These are phyloP conservation scores for Nemania sp. DNA, from an alignment of 2,329 filamentous ascomycete species.

Conservation along the genomic window DNA sequence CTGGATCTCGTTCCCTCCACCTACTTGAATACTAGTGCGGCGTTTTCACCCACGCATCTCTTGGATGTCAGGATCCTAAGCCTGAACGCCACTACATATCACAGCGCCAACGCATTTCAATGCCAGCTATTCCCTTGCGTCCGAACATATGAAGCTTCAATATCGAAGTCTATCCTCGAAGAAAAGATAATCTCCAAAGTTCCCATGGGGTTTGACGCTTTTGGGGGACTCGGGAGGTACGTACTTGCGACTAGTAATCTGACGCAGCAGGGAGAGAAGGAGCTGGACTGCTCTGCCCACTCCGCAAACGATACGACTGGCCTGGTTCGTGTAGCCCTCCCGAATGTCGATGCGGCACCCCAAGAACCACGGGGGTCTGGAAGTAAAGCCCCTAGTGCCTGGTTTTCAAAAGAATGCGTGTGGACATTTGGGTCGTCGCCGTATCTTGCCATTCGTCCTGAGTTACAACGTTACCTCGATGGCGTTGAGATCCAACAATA, in stretches of 20 bases:
- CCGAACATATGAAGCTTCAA: background rate
- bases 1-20: background rate
- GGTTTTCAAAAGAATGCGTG: constrained; percentile 4
- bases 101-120: constrained; percentile 6
- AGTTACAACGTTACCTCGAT: background rate
- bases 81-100: background rate
- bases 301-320: background rate
- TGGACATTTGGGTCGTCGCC: constrained; percentile 6
- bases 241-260: background rate
- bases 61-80: constrained; percentile 2
- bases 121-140: background rate
- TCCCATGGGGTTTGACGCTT: background rate
- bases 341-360: constrained; percentile 7
- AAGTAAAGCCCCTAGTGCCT: constrained; percentile 1
- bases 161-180: background rate
- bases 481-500: background rate
- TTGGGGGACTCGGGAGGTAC: background rate
- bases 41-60: background rate
- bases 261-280: background rate
- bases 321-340: background rate
- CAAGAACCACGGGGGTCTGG: background rate
- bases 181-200: background rate
- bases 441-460: constrained; percentile 2
- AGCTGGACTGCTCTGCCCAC: background rate
- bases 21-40: constrained; percentile 6